Percentiles rank a stretch among this genome's conserved stretches.
These are phyloP conservation scores for Trichosporon sp. DNA, from an alignment of 1,284 basidiomycete genomes.

Conservation along the genomic window DNA sequence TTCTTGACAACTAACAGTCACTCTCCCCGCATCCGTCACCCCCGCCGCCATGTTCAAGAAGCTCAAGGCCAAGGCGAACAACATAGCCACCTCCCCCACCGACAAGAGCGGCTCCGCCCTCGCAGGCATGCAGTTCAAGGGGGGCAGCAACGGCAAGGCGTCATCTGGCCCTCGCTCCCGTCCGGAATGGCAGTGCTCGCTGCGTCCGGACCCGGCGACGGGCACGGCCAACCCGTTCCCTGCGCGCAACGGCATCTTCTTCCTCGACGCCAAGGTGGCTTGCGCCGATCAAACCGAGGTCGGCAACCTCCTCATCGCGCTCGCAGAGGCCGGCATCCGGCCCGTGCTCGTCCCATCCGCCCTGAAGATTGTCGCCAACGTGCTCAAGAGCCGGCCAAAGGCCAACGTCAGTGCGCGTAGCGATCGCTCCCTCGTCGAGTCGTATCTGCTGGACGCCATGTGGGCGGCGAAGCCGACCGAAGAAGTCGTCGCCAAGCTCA, in stretches of 20 bases:
- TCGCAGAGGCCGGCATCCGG: conserved; percentile 26
- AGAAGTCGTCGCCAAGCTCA: conserved; percentile 23
- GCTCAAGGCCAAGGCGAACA: conserved; percentile 23
- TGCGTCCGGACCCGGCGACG: conserved; percentile 26
- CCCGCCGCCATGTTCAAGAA: conserved; percentile 25
- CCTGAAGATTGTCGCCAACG: conserved; percentile 30
- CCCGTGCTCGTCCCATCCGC: conserved; percentile 32
- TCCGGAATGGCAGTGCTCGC: conserved; percentile 28
- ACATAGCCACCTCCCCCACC: conserved; percentile 20
- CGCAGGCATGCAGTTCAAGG: conserved; percentile 30
- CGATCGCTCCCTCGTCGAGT: conserved; percentile 29
- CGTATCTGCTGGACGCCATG: conserved; percentile 26
- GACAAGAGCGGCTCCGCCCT: conserved; percentile 24
- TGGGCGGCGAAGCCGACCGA: conserved; percentile 24
- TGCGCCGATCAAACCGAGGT: conserved; percentile 27
- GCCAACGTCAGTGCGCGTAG: conserved; percentile 25
- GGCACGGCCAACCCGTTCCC: conserved; percentile 18
- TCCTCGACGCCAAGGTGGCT: conserved; percentile 30
- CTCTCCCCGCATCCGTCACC: background rate
- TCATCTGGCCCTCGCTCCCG: background rate
- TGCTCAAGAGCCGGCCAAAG: conserved; percentile 24
- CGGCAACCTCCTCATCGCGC: conserved; percentile 29
- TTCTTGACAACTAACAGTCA: background rate
- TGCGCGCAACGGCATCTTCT: conserved; percentile 27
- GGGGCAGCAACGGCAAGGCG: conserved; percentile 7